Conservation (phyloP, 352 stramenopile genomes). For the Peronospora belbahrii region DNA sequence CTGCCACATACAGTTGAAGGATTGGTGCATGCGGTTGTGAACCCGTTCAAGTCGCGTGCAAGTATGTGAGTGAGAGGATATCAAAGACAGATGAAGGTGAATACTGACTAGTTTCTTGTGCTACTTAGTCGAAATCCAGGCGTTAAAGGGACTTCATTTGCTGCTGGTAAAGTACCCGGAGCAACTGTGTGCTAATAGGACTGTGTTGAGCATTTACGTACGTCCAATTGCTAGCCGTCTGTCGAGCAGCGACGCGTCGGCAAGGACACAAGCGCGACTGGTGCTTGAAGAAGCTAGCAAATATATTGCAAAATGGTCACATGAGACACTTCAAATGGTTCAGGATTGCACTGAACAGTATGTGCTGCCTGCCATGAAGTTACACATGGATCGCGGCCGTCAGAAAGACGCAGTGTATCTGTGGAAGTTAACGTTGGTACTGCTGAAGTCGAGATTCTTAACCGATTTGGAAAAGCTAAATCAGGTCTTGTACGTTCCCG, state of each 20-base stretch:
- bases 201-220: constrained; percentile 40
- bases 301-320: constrained; percentile 27
- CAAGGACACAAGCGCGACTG: constrained; percentile 36
- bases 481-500: constrained; percentile 44
- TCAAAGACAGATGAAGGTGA: not conserved
- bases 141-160: constrained; percentile 49
- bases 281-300: constrained; percentile 41
- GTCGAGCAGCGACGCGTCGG: constrained; percentile 37
- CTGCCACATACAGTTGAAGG: constrained; percentile 49
- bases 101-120: constrained; percentile 5
- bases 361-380: constrained; percentile 46
- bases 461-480: constrained; percentile 41
- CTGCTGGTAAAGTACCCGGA: constrained; percentile 46
- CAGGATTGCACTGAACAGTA: constrained; percentile 43
- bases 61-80: constrained; percentile 29
- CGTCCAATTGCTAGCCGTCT: constrained; percentile 47
- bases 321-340: constrained; percentile 23
- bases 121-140: constrained; percentile 47
- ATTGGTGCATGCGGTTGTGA: constrained; percentile 59
- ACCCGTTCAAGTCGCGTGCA: constrained; percentile 57
- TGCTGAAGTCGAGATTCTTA: constrained; percentile 36
- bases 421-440: constrained; percentile 47
- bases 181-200: constrained; percentile 19
- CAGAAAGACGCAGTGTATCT: constrained; percentile 40
- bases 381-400: constrained; percentile 33